Percentiles rank a stretch among this genome's conserved stretches.
phyloP scores from a whole-genome alignment of 129 eudicot genomes.

The Centrapalus pauciflorus region DNA sequence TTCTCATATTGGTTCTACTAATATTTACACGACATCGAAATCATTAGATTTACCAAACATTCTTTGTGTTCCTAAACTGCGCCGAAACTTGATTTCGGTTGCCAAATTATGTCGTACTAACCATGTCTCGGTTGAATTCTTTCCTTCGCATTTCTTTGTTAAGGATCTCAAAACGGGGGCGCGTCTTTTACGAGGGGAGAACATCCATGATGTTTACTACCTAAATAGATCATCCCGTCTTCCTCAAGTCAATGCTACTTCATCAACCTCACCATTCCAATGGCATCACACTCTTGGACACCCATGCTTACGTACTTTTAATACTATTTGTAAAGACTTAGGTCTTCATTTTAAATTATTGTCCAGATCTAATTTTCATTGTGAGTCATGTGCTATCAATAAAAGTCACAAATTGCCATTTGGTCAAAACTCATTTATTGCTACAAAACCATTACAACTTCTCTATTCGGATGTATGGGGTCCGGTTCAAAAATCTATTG shows the following conservation, averaged over 20 bases:
- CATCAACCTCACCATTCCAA: neutral
- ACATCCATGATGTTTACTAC: conserved; percentile 3
- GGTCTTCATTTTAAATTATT: too few species aligned
- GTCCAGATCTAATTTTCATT: too few species aligned
- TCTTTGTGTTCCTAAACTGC: neutral
- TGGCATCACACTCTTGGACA: neutral
- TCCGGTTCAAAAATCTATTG: neutral
- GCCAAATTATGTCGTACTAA: conserved; percentile 9
- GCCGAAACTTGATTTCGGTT: neutral
- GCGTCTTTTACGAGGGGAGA: neutral
- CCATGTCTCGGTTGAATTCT: neutral
- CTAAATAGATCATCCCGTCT: neutral
- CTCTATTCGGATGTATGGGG: conserved; percentile 1
- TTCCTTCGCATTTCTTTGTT: neutral
- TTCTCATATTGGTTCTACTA: neutral
- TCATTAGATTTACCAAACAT: neutral
- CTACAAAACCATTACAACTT: neutral
- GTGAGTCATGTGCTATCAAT: neutral
- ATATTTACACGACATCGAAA: neutral
- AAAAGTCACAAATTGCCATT: conserved; percentile 2
- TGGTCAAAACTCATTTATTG: neutral
- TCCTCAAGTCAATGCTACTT: neutral
- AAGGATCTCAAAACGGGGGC: conserved; percentile 1
- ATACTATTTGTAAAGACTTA: too few species aligned
- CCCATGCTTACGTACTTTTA: too few species aligned